Evolutionary conservation across 2,329 filamentous ascomycete species (phyloP), one percentile per base, ranked within the genome.

Genomic region (Daldinia sp.): DNA sequence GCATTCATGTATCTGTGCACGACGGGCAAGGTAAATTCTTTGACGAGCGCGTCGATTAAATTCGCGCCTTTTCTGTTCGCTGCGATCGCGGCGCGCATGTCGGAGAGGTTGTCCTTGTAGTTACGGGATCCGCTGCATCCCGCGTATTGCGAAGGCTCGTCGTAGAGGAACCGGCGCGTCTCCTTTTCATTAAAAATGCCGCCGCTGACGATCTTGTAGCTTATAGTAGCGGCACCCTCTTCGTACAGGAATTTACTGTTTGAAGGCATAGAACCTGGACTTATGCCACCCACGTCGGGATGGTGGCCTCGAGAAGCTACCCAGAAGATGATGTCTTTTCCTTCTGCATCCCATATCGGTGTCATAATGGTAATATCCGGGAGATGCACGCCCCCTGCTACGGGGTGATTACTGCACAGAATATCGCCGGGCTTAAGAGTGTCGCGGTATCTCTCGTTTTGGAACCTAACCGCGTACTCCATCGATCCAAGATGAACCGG

Each of bases 321-420:
- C 66, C 93, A 94, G 77, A 94, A 94, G 55, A 93, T 83, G 61
- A 94, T 93, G 10, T 89, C 85, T 89, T 85, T 4, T 87, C 87
- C 30, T 74, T 73, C n/a, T 76, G 11, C 75, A 65, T 87, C 87
- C 76, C 94, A 94, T 1, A 91, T 90, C 0, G 91, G 91, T 23
- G 91, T 93, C 57, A 93, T 85, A 27, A 93, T 88, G 0, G 91
- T 94, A 58, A 94, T 92, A 72, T 94, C 91, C 0, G 91, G 91
- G 21, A 95, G 78, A 79, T 94, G 92, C 0, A 92, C 94, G 32
- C 92, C 92, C 25, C 92, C 92, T 70, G 93, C 75, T 91, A 91
- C 1, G 91, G 92, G 72, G 27, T 55, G 51, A 13, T 55, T 55
- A 11, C 37, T 34, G 13, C 37, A 43, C 25, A 55, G 37, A 7